Evolutionary conservation across 768 basidiomycete species (phyloP).

Genomic region (Boletellus ananas): DNA sequence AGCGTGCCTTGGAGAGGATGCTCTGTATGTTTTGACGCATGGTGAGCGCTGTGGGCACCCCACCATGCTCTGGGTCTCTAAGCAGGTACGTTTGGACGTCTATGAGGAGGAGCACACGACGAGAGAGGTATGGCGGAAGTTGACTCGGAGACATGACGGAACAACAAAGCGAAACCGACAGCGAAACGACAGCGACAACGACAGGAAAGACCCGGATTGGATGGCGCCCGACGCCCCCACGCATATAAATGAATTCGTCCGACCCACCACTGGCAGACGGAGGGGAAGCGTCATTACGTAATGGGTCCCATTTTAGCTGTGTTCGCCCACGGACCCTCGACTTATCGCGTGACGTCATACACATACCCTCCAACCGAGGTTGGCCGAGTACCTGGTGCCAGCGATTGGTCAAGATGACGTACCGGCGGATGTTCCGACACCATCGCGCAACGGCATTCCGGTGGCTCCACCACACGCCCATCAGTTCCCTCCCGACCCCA

Average conservation of each 20-base stretch:
- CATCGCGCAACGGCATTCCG: neutral
- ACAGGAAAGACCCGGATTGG: neutral
- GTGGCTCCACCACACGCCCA: too few relatives aligned
- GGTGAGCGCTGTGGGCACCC: constrained; percentile 44
- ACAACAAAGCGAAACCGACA: neutral
- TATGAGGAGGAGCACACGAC: constrained; percentile 54
- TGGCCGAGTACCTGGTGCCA: neutral
- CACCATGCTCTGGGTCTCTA: constrained; percentile 43
- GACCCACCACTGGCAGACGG: neutral
- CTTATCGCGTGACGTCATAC: constrained; percentile 25
- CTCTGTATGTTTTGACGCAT: constrained; percentile 46
- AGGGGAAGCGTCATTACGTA: neutral
- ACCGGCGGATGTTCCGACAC: neutral
- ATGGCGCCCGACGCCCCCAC: neutral
- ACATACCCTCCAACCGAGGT: neutral
- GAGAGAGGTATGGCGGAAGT: constrained; percentile 13
- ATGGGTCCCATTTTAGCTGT: constrained; percentile 3
- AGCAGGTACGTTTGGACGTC: constrained; percentile 56
- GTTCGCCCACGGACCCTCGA: constrained; percentile 7
- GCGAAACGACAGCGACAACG: neutral
- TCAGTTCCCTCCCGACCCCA: too few relatives aligned
- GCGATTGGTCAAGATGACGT: neutral
- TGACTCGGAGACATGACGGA: constrained; percentile 22
- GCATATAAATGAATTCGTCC: constrained; percentile 13
- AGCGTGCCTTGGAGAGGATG: constrained; percentile 50